Conservation (phyloP, 2,329 filamentous ascomycete species). For the Trichoderma atroviride region DNA sequence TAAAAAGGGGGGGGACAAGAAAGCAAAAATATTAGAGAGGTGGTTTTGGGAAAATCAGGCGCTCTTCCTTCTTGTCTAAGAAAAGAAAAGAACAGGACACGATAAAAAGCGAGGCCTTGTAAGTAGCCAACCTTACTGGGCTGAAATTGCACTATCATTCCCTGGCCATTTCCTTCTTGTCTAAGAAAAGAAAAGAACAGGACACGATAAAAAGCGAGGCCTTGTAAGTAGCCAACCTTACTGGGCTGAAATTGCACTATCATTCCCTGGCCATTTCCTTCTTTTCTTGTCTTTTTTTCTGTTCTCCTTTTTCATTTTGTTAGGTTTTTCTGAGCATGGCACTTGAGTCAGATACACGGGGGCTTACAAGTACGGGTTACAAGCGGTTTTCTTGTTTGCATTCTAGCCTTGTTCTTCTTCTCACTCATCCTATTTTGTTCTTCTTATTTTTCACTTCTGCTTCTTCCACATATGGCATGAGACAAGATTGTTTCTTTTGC, state of each 20-base stretch:
- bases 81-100: neutral
- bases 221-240: neutral
- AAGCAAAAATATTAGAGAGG: neutral
- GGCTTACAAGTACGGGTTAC: neutral
- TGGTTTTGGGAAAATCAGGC: neutral
- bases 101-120: neutral
- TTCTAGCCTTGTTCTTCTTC: neutral
- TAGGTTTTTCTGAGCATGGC: neutral
- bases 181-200: neutral
- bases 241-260: slow-evolving; percentile 9
- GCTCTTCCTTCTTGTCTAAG: neutral
- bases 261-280: neutral
- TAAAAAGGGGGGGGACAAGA: neutral
- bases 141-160: slow-evolving; percentile 8
- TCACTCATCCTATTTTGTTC: neutral
- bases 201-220: neutral
- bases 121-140: neutral
- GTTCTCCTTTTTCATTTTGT: neutral
- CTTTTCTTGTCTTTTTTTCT: neutral
- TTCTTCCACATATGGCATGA: neutral
- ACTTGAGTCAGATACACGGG: slow-evolving; percentile 2
- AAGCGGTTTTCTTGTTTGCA: neutral
- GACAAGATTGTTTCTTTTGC: neutral
- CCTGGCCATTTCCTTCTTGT: neutral
- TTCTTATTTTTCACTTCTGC: neutral